Evolutionary conservation across 2,329 filamentous ascomycete species (phyloP), one percentile per base, ranked within the genome.

Genomic region (Aspergillus sp.): DNA sequence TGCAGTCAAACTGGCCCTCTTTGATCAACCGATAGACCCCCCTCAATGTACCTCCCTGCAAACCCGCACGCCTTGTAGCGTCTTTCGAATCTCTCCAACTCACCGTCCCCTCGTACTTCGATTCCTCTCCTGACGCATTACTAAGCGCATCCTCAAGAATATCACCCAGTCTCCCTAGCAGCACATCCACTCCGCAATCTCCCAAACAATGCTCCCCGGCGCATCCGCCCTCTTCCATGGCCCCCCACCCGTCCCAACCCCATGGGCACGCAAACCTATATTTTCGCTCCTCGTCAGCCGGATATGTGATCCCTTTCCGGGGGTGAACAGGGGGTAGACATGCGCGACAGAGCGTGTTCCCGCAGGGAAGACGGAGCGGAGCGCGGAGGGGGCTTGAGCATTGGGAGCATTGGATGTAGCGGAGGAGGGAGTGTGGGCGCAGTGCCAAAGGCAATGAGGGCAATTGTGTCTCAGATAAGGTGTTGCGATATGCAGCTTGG

Each of bases 291-390:
- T 81, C 78, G 1, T 76, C 76, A 10, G 80, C 81, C 1, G 88
- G 88, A 64, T 91, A 94, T 2, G 87, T 85, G 48, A 94, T 86
- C 51, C 87, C 81, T 42, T 73, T 72, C 40, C 88, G 79, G 10
- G 74, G 64, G 57, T 83, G 78, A 2, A 81, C 69, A 41, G 78
- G 68, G 1, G 89, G 89, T 1, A 94, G 68, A 65, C 90, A 96
- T 43, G 66, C 65, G 58, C 78, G 81, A 69, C 90, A 96, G 7
- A 94, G 67, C 7, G 83, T 83, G 59, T 84, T 80, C 29, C 89
- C 88, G 63, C 90, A 96, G 4, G 89, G 88, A 4, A 95, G 71
- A 0, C 86, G 86, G 47, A 88, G 75, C 4, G 89, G 86, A 6
- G 80, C 74, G 41, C 69, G 73, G 29, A 93, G 72, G 1, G 85